phyloP scores from a whole-genome alignment of 1,284 basidiomycete genomes.

The Puccinia horiana region DNA sequence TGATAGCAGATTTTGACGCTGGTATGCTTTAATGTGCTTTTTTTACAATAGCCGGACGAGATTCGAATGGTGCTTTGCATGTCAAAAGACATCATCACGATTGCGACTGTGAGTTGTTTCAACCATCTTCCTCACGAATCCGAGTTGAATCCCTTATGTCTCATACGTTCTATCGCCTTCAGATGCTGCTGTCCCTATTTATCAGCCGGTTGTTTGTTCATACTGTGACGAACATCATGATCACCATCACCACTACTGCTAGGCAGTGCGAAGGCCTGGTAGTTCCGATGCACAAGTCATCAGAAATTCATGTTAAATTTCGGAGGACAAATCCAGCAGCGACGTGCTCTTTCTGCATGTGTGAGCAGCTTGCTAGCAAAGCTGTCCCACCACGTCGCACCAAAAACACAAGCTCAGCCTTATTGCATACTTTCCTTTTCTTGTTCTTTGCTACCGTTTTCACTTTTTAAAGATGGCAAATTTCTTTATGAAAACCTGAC shows the following conservation, averaged over 20 bases:
- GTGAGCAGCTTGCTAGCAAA: neutral
- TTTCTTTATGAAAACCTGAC: too few relatives aligned
- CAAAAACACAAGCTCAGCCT: neutral
- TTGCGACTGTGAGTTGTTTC: neutral
- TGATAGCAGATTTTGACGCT: neutral
- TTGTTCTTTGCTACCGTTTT: neutral
- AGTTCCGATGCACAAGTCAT: neutral
- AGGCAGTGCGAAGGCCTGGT: too few relatives aligned
- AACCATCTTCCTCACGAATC: neutral
- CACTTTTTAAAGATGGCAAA: too few relatives aligned
- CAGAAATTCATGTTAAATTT: neutral
- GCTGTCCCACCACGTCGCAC: neutral
- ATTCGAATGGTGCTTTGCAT: neutral
- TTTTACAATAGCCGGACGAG: neutral
- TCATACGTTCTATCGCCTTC: neutral
- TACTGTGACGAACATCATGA: neutral
- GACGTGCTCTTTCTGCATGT: neutral
- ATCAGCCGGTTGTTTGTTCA: conserved; percentile 1
- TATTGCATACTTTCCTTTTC: neutral
- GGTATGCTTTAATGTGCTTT: neutral
- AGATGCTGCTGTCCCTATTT: neutral
- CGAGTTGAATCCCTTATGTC: neutral
- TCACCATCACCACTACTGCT: neutral
- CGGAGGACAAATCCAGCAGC: neutral
- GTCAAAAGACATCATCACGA: neutral